These are phyloP conservation scores for Suillus variegatus DNA, from an alignment of 768 basidiomycete genomes.

Conservation along the genomic window DNA sequence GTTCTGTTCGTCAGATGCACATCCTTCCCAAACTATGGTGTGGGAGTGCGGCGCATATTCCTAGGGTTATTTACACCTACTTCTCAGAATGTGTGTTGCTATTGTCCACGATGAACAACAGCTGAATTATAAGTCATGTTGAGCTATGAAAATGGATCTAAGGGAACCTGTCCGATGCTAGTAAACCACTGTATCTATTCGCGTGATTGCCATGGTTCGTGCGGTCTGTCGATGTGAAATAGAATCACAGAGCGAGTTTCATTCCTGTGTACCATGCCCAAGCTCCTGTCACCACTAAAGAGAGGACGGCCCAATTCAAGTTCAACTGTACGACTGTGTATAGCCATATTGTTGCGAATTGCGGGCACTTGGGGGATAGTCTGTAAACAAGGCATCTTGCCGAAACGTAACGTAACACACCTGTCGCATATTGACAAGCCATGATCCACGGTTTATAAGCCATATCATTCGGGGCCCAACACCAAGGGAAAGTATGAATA, in stretches of 20 bases:
- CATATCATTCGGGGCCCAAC: constrained; percentile 71
- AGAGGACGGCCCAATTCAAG: constrained; percentile 59
- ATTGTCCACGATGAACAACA: background rate
- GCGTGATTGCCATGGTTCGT: background rate
- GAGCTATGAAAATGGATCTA: no score
- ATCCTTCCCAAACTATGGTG: background rate
- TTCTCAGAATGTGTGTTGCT: background rate
- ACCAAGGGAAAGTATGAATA: constrained; percentile 59
- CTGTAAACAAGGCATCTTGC: background rate
- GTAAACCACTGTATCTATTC: background rate
- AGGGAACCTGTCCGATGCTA: background rate
- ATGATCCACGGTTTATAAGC: constrained; percentile 67
- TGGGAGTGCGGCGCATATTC: background rate
- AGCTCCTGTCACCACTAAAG: constrained; percentile 50
- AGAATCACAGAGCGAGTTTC: constrained; percentile 40
- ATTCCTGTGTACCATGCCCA: constrained; percentile 68
- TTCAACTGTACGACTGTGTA: constrained; percentile 73
- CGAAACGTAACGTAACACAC: constrained; percentile 34
- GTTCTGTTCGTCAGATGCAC: constrained; percentile 2
- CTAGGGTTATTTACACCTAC: background rate
- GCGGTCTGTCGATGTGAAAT: background rate
- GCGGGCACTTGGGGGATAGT: constrained; percentile 56
- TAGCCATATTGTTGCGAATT: constrained; percentile 77
- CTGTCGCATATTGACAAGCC: constrained; percentile 74
- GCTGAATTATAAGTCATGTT: background rate